Evolutionary conservation across 228 moss, liverwort and hornwort genomes (phyloP), one percentile per base, ranked within the genome.

Genomic region (Sphagnum fallax): DNA sequence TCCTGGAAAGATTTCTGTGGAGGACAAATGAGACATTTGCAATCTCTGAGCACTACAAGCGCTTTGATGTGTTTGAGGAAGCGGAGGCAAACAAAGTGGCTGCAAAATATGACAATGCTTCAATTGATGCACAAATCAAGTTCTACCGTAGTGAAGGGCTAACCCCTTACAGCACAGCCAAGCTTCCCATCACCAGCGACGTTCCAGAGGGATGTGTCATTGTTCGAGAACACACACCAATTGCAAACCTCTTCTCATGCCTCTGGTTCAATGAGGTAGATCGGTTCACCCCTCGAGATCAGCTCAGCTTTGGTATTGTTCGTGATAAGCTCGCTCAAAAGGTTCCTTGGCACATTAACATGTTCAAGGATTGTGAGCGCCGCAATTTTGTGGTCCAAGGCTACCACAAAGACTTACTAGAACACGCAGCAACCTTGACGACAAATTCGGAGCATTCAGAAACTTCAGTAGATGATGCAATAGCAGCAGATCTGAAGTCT

Each of bases 221-320:
- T 57, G 88, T 98, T 48, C 91, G 98, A 16, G 98, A 93, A 77
- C 98, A 98, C 80, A 94, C 90, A 4, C 94, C 98, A 2, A 76
- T 98, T 48, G 80, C 98, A 51, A 90, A 98, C 52, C 67, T 98
- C 57, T 89, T 98, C 72, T 91, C 91, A 8, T 98, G 98, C 76
- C 84, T 94, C 16, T 98, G 98, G 98, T 98, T 94, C 70, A 94
- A 94, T 63, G 98, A 98, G 76, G 94, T 98, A 0, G 98, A 98
- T 70, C 91, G 98, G 6, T 98, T 98, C 62, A 98, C 98, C 0
- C 90, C 98, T 47, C 85, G 98, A 66, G 98, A 98, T 58, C 98
- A 98, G 72, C 79, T 98, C 48, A 98, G 98, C 82, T 98, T 91
- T 67, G 98, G 80, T 5, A 83, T 94, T 49, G 89, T 98, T 59